phyloP scores from a whole-genome alignment of 257 asterid genomes.

The Solanum tarapatanum region DNA sequence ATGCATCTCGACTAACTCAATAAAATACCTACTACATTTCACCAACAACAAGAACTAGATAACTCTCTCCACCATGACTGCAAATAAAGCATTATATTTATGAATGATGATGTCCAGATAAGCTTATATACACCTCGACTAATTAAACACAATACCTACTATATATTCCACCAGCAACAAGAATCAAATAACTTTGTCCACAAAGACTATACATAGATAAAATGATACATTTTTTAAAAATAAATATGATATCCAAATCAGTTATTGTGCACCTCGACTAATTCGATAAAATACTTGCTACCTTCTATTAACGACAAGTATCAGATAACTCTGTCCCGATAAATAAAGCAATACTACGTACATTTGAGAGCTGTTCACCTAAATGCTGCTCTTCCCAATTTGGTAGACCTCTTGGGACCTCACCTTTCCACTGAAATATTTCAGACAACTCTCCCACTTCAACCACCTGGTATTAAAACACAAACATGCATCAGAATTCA shows the following conservation, averaged over 20 bases:
- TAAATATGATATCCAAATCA: fast-evolving
- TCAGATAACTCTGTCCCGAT: fast-evolving
- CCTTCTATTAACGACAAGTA: too few relatives aligned
- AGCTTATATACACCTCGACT: too few relatives aligned
- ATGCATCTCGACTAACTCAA: not conserved
- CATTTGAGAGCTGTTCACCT: constrained; percentile 57
- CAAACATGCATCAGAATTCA: not conserved
- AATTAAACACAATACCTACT: too few relatives aligned
- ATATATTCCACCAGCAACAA: not conserved
- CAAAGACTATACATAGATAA: not conserved
- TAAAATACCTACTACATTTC: too few relatives aligned
- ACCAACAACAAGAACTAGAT: fast-evolving
- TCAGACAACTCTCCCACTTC: constrained; percentile 64
- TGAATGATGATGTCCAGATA: too few relatives aligned
- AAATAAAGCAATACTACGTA: constrained; percentile 40
- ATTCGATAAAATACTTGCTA: not conserved
- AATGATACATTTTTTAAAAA: too few relatives aligned
- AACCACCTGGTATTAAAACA: constrained; percentile 30
- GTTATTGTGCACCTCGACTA: too few relatives aligned
- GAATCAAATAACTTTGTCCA: not conserved
- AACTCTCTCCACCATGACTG: not conserved
- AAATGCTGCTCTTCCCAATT: constrained; percentile 48
- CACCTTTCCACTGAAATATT: constrained; percentile 64
- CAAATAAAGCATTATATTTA: constrained; percentile 36
- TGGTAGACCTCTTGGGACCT: constrained; percentile 46